Conservation (phyloP, 108 stramenopile species). For the Cyclotella cryptica region DNA sequence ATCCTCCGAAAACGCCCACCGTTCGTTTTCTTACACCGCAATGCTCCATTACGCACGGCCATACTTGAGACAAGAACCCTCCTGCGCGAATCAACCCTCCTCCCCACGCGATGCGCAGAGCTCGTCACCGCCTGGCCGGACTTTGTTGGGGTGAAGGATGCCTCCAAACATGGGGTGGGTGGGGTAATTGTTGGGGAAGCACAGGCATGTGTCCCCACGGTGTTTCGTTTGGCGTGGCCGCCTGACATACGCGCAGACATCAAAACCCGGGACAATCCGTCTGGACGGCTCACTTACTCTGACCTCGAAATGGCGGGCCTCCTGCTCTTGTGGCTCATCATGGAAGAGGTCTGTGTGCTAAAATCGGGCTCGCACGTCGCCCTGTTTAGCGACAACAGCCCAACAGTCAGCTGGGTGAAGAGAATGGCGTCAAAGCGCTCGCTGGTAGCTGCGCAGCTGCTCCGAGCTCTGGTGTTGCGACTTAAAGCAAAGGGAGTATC, state of each 20-base stretch:
- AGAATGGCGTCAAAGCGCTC: slow-evolving; percentile 6
- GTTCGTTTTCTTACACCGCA: slow-evolving; percentile 8
- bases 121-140: slow-evolving; percentile 10
- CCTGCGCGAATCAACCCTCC: neutral
- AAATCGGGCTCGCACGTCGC: neutral
- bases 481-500: no score
- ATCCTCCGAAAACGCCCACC: neutral
- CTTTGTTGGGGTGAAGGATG: slow-evolving; percentile 17
- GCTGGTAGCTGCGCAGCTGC: no score
- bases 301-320: no score
- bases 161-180: slow-evolving; percentile 31
- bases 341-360: slow-evolving; percentile 7
- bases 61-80: neutral
- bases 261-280: slow-evolving; percentile 28
- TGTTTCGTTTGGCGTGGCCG: slow-evolving; percentile 30
- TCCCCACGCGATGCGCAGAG: slow-evolving; percentile 13
- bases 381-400: no score
- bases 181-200: slow-evolving; percentile 35
- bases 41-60: neutral
- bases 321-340: slow-evolving; percentile 19
- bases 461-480: no score
- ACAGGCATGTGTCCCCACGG: neutral
- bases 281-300: slow-evolving; percentile 34
- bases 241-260: slow-evolving; percentile 15
- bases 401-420: no score